Base-by-base conservation (phyloP, 1,284 basidiomycete species). In the Boletus semigastroideus region DNA sequence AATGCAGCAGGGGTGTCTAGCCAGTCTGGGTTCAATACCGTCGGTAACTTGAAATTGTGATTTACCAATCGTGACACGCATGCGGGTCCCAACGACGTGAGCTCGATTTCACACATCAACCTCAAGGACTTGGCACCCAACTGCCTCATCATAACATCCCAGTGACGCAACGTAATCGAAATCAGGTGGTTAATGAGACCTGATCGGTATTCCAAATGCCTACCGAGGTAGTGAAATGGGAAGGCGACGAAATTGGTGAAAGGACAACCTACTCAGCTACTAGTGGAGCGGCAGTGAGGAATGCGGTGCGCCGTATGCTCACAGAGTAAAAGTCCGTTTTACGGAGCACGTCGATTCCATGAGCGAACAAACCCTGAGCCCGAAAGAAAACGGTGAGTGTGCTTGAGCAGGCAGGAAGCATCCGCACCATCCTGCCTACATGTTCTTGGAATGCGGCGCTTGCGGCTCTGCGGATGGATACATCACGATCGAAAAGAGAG, bases 361-460 rank as follows among this genome's bases (percentile, higher is more conserved):
- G 87, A 37, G 92, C 88, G 66, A 98, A 95, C 48, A 94, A 72
- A 46, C 79, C 85, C 92, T 96, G 61, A 27, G 59, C 53, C 66
- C 59, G 54, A 30, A 42, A 39, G 28, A 52, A 42, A 54, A 53
- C 42, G 48, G 54, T 54, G 56, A 55, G 56, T 46, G 42, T 51
- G 52, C 34, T 34, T 30, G 42, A 53, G n/a, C 27, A 48, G 28
- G 34, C 34, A 42, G 49, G 38, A 57, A 42, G 46, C 20, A 53
- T 43, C 72, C 84, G 71, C 62, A 95, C 93, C 72, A 90, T 89
- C 62, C 97, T 78, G 10, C 97, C 97, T 38, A 98, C 97, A 62
- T 90, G 89, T 71, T 99, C 97, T 69, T 99, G 97, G 68, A 94
- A 99, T 4, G 96, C 94, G 10, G 97, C 97, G 70, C 95, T 98